These are phyloP conservation scores for Rutidosis leptorrhynchoides DNA, from an alignment of 129 eudicot genomes.

Conservation along the genomic window DNA sequence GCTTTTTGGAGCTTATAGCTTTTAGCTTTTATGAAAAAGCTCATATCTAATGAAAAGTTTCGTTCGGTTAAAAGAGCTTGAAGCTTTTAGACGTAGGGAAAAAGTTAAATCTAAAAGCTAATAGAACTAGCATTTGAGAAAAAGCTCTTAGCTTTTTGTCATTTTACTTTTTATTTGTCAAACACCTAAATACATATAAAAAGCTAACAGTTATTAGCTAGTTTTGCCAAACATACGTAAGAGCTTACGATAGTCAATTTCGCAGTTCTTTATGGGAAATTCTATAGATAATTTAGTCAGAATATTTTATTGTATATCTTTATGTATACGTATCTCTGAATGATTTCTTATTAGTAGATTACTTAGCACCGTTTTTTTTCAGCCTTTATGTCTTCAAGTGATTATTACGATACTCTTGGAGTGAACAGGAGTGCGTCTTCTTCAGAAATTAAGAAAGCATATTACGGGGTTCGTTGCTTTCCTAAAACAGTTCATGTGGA, in stretches of 20 bases:
- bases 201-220: no score
- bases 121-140: no score
- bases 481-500: background rate
- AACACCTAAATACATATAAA: no score
- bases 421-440: slow-evolving; percentile 43
- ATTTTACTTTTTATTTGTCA: no score
- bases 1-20: no score
- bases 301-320: background rate
- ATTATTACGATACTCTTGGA: slow-evolving; percentile 51
- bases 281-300: background rate
- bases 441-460: slow-evolving; percentile 58
- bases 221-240: no score
- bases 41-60: no score
- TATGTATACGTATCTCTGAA: background rate
- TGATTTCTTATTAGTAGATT: background rate
- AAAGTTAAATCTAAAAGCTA: no score
- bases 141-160: no score
- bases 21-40: no score
- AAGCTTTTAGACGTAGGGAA: no score
- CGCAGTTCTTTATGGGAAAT: background rate
- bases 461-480: slow-evolving; percentile 44
- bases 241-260: background rate
- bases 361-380: background rate
- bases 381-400: slow-evolving; percentile 41
- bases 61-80: no score